Evolutionary conservation across 257 asterid genomes (phyloP).

Genomic region (Echium plantagineum): DNA sequence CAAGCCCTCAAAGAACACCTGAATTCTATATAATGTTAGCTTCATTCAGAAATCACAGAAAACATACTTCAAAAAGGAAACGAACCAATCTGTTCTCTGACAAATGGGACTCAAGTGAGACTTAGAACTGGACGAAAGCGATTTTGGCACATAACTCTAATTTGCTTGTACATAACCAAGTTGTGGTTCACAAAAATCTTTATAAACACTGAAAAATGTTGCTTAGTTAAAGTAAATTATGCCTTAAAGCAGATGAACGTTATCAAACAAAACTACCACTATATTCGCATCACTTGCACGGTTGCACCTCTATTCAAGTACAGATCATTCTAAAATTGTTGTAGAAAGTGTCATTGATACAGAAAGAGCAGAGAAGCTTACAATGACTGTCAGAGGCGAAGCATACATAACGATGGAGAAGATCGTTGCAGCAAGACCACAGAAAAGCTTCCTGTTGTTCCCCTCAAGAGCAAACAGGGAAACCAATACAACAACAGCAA

Average conservation of each 20-base stretch:
- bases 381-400: slow-evolving; percentile 67
- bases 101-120: too few species aligned
- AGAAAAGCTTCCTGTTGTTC: slow-evolving; percentile 40
- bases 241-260: not conserved
- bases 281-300: too few species aligned
- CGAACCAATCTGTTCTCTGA: not conserved
- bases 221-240: not conserved
- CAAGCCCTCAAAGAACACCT: not conserved
- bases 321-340: not conserved
- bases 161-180: not conserved
- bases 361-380: slow-evolving; percentile 16
- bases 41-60: not conserved
- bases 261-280: too few species aligned
- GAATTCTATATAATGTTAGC: not conserved
- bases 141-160: not conserved
- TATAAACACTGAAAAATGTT: not conserved
- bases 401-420: slow-evolving; percentile 85
- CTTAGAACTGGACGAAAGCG: too few species aligned
- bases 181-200: too few species aligned
- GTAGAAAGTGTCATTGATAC: not conserved
- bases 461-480: slow-evolving; percentile 63
- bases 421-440: slow-evolving; percentile 66
- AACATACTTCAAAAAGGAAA: not conserved
- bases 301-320: too few species aligned
- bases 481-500: slow-evolving; percentile 39